Evolutionary conservation across 768 basidiomycete genomes (phyloP), one percentile per base, ranked within the genome.

Genomic region (Auricularia auricula-judae): DNA sequence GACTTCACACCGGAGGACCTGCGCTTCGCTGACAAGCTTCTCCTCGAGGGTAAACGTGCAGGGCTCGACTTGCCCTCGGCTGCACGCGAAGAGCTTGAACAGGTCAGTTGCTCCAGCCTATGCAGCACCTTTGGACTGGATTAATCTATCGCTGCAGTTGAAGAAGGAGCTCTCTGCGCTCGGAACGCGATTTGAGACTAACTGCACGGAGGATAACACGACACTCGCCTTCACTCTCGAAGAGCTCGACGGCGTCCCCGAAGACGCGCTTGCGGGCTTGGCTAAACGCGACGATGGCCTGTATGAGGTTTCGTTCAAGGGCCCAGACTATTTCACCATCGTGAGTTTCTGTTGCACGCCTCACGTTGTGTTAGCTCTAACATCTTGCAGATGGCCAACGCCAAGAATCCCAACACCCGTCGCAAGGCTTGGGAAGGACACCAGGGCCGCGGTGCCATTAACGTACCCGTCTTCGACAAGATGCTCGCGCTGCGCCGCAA

Each of bases 171-270:
- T 93, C 1, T 87, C 88, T 8, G 82, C 86, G 69, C 80, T 81
- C 35, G 89, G 85, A 71, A 75, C 91, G n/a, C 86, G 89, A 70
- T 93, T 93, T 69, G 84, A 89, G 86, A 90, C 87, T 86, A 91
- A 92, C 76, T 91, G 88, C 76, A 93, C 93, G 69, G 92, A 95
- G 74, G 92, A 94, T 71, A 85, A 88, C 54, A 89, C 88, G 67
- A 64, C 77, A 33, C 77, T 91, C 59, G 76, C 80, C 3, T 90
- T 91, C 70, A 89, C 87, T 0, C 75, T 75, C 35, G 84, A 89
- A 67, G 87, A 93, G 70, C 80, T 94, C 56, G 84, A 86, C 63
- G 92, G 92, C 34, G 86, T 95, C 29, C 90, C 91, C 1, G 77
- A 79, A 29, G 89, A 91, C 69, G 89, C 93, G 23, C 71, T 93